These are phyloP conservation scores for Dendrobium officinale DNA, from an alignment of 106 monocot species.

Conservation along the genomic window DNA sequence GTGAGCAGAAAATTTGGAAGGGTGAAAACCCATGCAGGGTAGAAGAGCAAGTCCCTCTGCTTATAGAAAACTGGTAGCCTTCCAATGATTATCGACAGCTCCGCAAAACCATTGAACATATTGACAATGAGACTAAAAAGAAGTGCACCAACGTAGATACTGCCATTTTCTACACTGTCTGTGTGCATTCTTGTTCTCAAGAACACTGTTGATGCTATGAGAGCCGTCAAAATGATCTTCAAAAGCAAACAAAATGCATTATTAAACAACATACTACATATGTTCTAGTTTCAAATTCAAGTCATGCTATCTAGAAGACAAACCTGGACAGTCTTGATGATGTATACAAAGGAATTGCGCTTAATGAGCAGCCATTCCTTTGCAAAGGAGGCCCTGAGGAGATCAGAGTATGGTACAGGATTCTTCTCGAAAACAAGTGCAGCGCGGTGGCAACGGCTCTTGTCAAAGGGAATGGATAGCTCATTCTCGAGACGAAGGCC, in stretches of 20 bases:
- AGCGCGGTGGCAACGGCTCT: conserved; percentile 36
- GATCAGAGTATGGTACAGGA: conserved; percentile 32
- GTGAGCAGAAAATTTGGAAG: conserved; percentile 47
- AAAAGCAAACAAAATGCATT: background rate
- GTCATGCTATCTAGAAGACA: background rate
- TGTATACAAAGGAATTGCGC: conserved; percentile 62
- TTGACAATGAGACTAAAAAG: conserved; percentile 47
- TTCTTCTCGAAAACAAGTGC: conserved; percentile 40
- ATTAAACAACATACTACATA: too few species aligned
- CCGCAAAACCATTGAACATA: conserved; percentile 79
- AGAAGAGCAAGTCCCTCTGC: conserved; percentile 66
- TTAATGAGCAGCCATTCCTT: conserved; percentile 81
- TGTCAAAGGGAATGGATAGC: conserved; percentile 49
- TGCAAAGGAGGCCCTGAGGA: conserved; percentile 56
- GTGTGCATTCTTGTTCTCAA: conserved; percentile 38
- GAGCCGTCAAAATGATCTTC: conserved; percentile 40
- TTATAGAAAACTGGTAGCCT: conserved; percentile 83
- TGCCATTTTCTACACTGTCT: conserved; percentile 25
- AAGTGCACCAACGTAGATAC: conserved; percentile 56
- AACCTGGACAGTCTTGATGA: conserved; percentile 72
- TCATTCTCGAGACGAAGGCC: conserved; percentile 40
- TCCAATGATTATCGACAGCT: conserved; percentile 47
- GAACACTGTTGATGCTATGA: conserved; percentile 45
- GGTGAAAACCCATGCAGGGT: conserved; percentile 63
- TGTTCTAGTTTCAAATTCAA: background rate